phyloP scores from a whole-genome alignment of 805 yeast species.

The Yamadazyma insecticola region DNA sequence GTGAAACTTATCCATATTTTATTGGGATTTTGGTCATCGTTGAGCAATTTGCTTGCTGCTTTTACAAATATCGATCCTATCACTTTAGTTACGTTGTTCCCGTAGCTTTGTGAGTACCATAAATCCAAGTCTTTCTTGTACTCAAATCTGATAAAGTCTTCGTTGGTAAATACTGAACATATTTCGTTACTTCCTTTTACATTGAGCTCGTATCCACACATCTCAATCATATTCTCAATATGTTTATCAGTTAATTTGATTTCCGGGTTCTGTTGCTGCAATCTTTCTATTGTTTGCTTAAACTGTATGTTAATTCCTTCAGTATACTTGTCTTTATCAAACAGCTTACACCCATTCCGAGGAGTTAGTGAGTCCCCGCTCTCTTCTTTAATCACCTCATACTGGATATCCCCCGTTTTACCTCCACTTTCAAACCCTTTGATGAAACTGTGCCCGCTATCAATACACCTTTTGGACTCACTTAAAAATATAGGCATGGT shows the following conservation, averaged over 20 bases:
- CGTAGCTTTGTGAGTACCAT: constrained; percentile 61
- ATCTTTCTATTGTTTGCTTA: constrained; percentile 49
- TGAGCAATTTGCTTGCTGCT: constrained; percentile 43
- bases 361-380: constrained; percentile 57
- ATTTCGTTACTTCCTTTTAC: constrained; percentile 61
- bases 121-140: constrained; percentile 57
- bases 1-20: constrained; percentile 67
- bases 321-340: constrained; percentile 25
- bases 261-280: constrained; percentile 26
- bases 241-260: constrained; percentile 48
- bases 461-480: constrained; percentile 50
- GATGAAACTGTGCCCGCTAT: constrained; percentile 52
- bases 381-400: constrained; percentile 43
- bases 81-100: constrained; percentile 51
- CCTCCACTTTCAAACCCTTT: constrained; percentile 52
- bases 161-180: constrained; percentile 61
- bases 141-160: constrained; percentile 62
- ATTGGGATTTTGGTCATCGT: constrained; percentile 36
- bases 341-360: constrained; percentile 38
- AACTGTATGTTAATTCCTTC: constrained; percentile 49
- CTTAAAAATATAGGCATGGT: constrained; percentile 51
- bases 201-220: constrained; percentile 75
- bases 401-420: constrained; percentile 24
- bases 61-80: constrained; percentile 54
- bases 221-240: constrained; percentile 46